Evolutionary conservation across 2,329 filamentous ascomycete species (phyloP).

Genomic region (Verticillium nubilum): DNA sequence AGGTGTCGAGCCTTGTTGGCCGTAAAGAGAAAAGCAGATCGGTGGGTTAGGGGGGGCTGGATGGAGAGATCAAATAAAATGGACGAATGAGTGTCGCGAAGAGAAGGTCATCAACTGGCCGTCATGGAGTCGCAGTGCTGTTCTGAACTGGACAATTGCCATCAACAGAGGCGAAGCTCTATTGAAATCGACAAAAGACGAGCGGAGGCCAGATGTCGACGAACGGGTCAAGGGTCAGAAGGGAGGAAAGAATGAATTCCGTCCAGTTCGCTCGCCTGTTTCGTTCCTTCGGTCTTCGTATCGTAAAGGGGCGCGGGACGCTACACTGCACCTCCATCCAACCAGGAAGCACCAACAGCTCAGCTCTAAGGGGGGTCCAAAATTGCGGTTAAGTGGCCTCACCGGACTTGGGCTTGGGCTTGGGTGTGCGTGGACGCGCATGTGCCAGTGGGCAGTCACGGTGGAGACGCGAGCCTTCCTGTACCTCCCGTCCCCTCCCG

Average conservation of each 20-base stretch:
- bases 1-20: neutral
- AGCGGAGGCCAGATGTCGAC: constrained; percentile 3
- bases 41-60: constrained; percentile 7
- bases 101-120: constrained; percentile 34
- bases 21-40: neutral
- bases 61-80: neutral
- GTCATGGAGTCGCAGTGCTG: constrained; percentile 14
- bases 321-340: neutral
- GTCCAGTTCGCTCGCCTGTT: neutral
- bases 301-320: neutral
- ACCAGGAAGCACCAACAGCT: neutral
- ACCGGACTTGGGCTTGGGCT: neutral
- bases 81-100: constrained; percentile 35
- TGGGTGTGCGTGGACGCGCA: neutral
- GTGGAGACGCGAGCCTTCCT: neutral
- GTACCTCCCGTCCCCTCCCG: no score
- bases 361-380: neutral
- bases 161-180: constrained; percentile 3
- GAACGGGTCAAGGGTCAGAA: neutral
- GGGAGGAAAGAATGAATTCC: constrained; percentile 3
- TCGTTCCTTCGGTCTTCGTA: neutral
- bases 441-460: neutral
- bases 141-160: constrained; percentile 3
- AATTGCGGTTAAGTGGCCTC: neutral
- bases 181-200: neutral